phyloP scores from a whole-genome alignment of 306 rosid genomes.

The Trifolium subterraneum region DNA sequence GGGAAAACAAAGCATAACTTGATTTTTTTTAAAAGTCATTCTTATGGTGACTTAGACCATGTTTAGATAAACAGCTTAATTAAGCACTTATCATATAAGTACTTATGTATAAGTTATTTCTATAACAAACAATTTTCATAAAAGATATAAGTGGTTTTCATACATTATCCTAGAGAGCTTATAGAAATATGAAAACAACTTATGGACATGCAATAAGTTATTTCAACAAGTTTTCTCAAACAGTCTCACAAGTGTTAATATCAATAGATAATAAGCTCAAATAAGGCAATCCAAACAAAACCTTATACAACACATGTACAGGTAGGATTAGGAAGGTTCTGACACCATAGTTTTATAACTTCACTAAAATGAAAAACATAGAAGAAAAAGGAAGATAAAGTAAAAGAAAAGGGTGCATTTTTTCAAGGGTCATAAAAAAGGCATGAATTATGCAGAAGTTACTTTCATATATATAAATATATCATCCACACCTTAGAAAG shows the following conservation, averaged over 20 bases:
- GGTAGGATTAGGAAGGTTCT: slow-evolving; percentile 16
- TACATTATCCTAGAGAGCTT: not conserved
- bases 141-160: not conserved
- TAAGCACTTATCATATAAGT: not conserved
- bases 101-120: not conserved
- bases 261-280: not conserved
- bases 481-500: slow-evolving; percentile 37
- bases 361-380: not conserved
- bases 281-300: not conserved
- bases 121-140: not conserved
- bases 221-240: not conserved
- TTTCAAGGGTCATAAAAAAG: not conserved
- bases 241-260: not conserved
- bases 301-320: not conserved
- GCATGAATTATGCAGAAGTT: slow-evolving; percentile 15
- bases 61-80: not conserved
- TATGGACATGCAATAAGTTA: not conserved
- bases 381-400: not conserved
- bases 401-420: slow-evolving; percentile 1
- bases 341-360: slow-evolving; percentile 4
- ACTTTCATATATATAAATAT: slow-evolving; percentile 8
- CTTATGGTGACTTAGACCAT: not conserved
- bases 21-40: not conserved
- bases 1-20: slow-evolving; percentile 2
- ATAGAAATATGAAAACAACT: not conserved